Percentiles rank a stretch among this genome's conserved stretches.
Conservation (phyloP, 164 flowering plant species). For the Nymphaea thermarum region DNA sequence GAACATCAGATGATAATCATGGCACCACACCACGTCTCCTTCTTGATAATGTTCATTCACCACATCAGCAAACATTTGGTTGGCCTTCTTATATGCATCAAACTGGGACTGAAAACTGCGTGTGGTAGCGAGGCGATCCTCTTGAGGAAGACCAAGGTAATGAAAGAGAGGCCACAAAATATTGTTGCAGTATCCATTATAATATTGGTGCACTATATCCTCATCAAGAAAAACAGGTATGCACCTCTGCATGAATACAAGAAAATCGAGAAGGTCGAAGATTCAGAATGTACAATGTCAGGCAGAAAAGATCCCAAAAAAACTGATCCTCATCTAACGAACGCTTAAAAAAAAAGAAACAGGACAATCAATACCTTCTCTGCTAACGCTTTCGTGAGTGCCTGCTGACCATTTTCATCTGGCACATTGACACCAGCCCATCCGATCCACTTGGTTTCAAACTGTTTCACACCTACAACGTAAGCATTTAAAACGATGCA, state of each 20-base stretch:
- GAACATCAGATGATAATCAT: slow-evolving; percentile 94
- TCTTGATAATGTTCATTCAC: slow-evolving; percentile 69
- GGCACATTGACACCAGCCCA: slow-evolving; percentile 99
- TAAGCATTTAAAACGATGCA: slow-evolving; percentile 3
- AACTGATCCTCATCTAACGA: neutral
- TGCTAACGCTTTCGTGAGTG: slow-evolving; percentile 76
- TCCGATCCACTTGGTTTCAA: slow-evolving; percentile 95
- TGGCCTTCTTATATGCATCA: slow-evolving; percentile 85
- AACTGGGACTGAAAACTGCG: slow-evolving; percentile 90
- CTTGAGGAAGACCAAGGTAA: slow-evolving; percentile 94
- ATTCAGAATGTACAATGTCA: neutral
- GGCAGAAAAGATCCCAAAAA: neutral
- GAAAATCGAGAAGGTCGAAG: neutral
- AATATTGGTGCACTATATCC: slow-evolving; percentile 82
- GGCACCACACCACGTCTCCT: slow-evolving; percentile 92
- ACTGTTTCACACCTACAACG: slow-evolving; percentile 67
- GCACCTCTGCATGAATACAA: slow-evolving; percentile 44
- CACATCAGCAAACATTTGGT: slow-evolving; percentile 91
- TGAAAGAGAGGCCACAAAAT: slow-evolving; percentile 95
- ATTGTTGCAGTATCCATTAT: slow-evolving; percentile 94
- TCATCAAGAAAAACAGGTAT: slow-evolving; percentile 94
- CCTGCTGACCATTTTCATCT: slow-evolving; percentile 69
- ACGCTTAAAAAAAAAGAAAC: neutral
- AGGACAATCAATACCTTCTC: slow-evolving; percentile 49
- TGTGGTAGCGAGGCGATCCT: slow-evolving; percentile 92